A percentile compares a stretch with the other conserved stretches of the same genome.
phyloP scores from a whole-genome alignment of 192 early-diverging fungal species.

The Radiomyces spectabilis region DNA sequence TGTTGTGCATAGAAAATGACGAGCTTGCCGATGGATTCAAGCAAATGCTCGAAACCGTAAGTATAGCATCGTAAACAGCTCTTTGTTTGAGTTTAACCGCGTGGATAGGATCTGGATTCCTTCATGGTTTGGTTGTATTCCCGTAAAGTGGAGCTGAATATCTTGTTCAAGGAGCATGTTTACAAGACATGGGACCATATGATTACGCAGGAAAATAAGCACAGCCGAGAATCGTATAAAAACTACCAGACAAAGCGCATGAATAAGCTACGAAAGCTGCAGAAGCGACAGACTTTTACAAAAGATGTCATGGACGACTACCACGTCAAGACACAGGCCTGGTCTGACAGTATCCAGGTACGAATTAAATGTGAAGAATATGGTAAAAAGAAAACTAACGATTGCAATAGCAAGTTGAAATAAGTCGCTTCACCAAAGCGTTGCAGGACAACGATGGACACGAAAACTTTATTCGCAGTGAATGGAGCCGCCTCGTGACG shows the following conservation, averaged over 20 bases:
- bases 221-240: slow-evolving; percentile 38
- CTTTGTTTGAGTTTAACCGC: too few species aligned
- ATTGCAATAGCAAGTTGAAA: slow-evolving; percentile 37
- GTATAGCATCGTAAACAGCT: too few species aligned
- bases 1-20: slow-evolving; percentile 32
- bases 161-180: slow-evolving; percentile 49
- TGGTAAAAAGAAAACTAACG: background rate
- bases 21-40: slow-evolving; percentile 50
- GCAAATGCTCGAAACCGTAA: slow-evolving; percentile 46
- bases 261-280: slow-evolving; percentile 42
- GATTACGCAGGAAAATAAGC: slow-evolving; percentile 42
- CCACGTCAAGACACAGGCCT: slow-evolving; percentile 37
- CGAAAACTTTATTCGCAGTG: slow-evolving; percentile 48
- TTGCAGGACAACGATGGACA: slow-evolving; percentile 52
- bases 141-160: slow-evolving; percentile 38
- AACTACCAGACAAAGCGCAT: slow-evolving; percentile 36
- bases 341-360: slow-evolving; percentile 49
- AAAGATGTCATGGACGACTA: slow-evolving; percentile 45
- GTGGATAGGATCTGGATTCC: slow-evolving; percentile 41
- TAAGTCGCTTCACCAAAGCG: slow-evolving; percentile 42
- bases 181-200: slow-evolving; percentile 51
- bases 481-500: slow-evolving; percentile 49
- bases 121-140: slow-evolving; percentile 55
- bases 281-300: slow-evolving; percentile 32
- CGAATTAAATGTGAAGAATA: background rate